Evolutionary conservation across 805 yeast genomes (phyloP), one percentile per base, ranked within the genome.

Genomic region (Maudiozyma pseudohumilis): DNA sequence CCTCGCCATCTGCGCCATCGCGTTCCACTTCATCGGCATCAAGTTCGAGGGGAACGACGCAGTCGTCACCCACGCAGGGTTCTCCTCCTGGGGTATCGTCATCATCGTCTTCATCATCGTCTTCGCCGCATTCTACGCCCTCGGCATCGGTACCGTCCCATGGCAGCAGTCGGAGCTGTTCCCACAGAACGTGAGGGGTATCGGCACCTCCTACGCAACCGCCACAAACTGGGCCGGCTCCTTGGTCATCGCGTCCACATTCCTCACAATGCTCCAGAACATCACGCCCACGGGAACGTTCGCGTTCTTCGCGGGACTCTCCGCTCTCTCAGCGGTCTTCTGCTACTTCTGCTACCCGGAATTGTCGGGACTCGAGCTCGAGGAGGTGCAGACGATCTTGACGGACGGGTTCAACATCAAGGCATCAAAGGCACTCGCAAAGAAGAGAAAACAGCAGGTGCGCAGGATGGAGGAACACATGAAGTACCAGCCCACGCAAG

Each of bases 121-220:
- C 29, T 92, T 69, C 55, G 96, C 88, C 32, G 96, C 95, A 3
- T 77, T 80, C 38, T 89, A 88, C 58, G 95, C 96, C 34, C 67
- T 85, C 47, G 97, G 97, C 48, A 84, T 88, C 48, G 98, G 98
- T 64, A 88, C 89, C 60, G 92, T 86, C 39, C 96, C 97, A 40
- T 89, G 98, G 98, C 95, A 89, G 57, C 96, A 92, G 56, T 81
- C 89, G 40, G 98, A 89, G 63, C 66, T 89, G 54, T 87, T 92
- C 65, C 92, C 96, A 25, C 95, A 88, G 69, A 74, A 77, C 44
- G 96, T 89, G 24, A 77, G 98, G 59, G 94, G 95, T 41, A 70
- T 86, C 33, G 97, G 97, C 43, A 78, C 87, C 8, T 84, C 95
- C 41, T 80, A 75, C 52, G 87, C 96, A 2, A 85, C 96, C 10